Evolutionary conservation across 2,329 filamentous ascomycete species (phyloP).

Genomic region (Ophiostoma populinum): DNA sequence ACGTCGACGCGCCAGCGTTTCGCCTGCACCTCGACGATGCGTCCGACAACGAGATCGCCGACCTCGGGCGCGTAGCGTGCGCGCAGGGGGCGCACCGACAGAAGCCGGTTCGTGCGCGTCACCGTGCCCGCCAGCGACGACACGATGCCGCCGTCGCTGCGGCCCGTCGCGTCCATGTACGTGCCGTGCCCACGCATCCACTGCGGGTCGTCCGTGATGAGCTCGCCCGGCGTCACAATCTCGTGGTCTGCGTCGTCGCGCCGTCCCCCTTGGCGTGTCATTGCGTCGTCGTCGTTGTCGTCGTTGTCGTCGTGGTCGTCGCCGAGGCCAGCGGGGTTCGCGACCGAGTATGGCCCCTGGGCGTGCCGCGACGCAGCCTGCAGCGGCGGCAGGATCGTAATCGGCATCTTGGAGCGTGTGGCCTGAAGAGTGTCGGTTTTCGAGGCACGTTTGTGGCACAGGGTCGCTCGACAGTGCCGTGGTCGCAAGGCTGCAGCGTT

Average conservation of each 20-base stretch:
- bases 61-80: slow-evolving; percentile 93
- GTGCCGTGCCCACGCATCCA: slow-evolving; percentile 98
- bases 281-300: slow-evolving; percentile 11
- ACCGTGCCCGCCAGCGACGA: slow-evolving; percentile 84
- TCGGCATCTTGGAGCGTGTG: slow-evolving; percentile 27
- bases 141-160: slow-evolving; percentile 43
- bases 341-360: slow-evolving; percentile 2
- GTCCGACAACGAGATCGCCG: slow-evolving; percentile 82
- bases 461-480: no score
- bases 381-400: slow-evolving; percentile 28
- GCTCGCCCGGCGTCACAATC: slow-evolving; percentile 76
- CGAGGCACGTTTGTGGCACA: no score
- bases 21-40: slow-evolving; percentile 88
- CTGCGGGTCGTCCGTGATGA: slow-evolving; percentile 80
- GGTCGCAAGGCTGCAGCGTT: no score
- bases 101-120: slow-evolving; percentile 88
- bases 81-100: slow-evolving; percentile 77
- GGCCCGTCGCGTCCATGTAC: slow-evolving; percentile 43
- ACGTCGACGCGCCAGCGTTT: slow-evolving; percentile 93
- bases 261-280: not conserved
- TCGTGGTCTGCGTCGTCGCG: slow-evolving; percentile 19
- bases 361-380: slow-evolving; percentile 15
- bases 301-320: slow-evolving; percentile 1
- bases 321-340: not conserved
- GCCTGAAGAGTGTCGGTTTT: no score